These are phyloP conservation scores for Lotmaria passim DNA, from an alignment of 208 protist genomes.

Conservation along the genomic window DNA sequence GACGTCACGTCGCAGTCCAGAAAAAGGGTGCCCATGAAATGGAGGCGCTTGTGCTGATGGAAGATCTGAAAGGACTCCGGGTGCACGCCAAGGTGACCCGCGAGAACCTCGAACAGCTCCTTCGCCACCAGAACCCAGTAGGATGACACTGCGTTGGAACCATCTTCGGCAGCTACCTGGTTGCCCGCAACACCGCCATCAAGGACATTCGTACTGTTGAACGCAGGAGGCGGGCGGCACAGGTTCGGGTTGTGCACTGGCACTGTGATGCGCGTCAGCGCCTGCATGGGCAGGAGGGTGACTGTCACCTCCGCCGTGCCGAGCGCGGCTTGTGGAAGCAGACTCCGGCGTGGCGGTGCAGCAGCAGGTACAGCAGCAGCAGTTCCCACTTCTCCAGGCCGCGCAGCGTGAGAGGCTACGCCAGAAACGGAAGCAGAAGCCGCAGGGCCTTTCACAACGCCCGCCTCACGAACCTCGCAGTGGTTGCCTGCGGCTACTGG, in stretches of 20 bases:
- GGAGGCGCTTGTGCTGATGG: slow-evolving; percentile 59
- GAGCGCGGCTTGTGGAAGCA: slow-evolving; percentile 27
- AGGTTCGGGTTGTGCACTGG: slow-evolving; percentile 32
- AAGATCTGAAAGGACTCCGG: slow-evolving; percentile 66
- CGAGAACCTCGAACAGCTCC: slow-evolving; percentile 70
- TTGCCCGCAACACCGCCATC: no score
- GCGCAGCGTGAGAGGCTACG: no score
- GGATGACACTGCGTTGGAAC: no score
- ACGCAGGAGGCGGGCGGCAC: slow-evolving; percentile 7
- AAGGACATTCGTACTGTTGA: no score
- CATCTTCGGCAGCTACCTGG: no score
- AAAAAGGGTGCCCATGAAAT: slow-evolving; percentile 63
- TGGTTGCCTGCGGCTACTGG: background rate
- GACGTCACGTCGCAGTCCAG: slow-evolving; percentile 49
- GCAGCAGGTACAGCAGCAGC: background rate
- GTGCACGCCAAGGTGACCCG: slow-evolving; percentile 54
- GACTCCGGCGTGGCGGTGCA: slow-evolving; percentile 14
- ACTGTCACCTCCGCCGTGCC: slow-evolving; percentile 40
- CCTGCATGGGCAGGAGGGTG: slow-evolving; percentile 40
- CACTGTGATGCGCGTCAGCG: slow-evolving; percentile 30
- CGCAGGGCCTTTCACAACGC: background rate
- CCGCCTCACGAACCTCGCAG: background rate
- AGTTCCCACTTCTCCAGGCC: background rate
- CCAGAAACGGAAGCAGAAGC: background rate
- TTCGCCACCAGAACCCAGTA: slow-evolving; percentile 57